phyloP scores from a whole-genome alignment of 768 basidiomycete genomes.

The Leucocoprinus birnbaumii region DNA sequence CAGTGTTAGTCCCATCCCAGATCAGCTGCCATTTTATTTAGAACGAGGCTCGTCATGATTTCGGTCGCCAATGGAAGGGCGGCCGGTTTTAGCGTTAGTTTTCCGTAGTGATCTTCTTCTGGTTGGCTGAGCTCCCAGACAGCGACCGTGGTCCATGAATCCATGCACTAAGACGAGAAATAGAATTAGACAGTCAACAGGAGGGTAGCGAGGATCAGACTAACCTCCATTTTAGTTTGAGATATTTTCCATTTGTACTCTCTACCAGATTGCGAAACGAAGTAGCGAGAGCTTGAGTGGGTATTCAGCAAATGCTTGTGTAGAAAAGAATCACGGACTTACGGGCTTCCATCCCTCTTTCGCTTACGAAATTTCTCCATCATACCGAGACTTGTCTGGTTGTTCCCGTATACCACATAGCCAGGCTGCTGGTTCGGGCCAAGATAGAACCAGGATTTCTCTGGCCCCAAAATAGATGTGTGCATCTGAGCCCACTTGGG shows the following conservation, averaged over 20 bases:
- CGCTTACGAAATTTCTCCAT: slow-evolving; percentile 50
- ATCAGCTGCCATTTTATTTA: slow-evolving; percentile 68
- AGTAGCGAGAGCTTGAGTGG: slow-evolving; percentile 63
- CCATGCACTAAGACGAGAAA: slow-evolving; percentile 54
- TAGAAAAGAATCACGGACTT: slow-evolving; percentile 24
- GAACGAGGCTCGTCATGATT: slow-evolving; percentile 68
- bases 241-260: slow-evolving; percentile 75
- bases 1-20: slow-evolving; percentile 46
- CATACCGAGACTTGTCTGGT: slow-evolving; percentile 54
- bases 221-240: slow-evolving; percentile 65
- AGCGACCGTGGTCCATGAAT: slow-evolving; percentile 59
- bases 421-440: slow-evolving; percentile 63
- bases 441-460: slow-evolving; percentile 71
- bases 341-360: slow-evolving; percentile 63
- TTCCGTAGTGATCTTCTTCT: slow-evolving; percentile 55
- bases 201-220: slow-evolving; percentile 15
- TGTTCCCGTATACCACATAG: slow-evolving; percentile 68
- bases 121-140: slow-evolving; percentile 65
- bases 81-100: slow-evolving; percentile 53
- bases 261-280: slow-evolving; percentile 63
- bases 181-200: background rate
- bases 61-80: slow-evolving; percentile 70
- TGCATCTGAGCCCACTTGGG: slow-evolving; percentile 74
- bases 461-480: slow-evolving; percentile 77
- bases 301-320: background rate